Conservation (phyloP, 768 basidiomycete species). For the Amanita thiersii region DNA sequence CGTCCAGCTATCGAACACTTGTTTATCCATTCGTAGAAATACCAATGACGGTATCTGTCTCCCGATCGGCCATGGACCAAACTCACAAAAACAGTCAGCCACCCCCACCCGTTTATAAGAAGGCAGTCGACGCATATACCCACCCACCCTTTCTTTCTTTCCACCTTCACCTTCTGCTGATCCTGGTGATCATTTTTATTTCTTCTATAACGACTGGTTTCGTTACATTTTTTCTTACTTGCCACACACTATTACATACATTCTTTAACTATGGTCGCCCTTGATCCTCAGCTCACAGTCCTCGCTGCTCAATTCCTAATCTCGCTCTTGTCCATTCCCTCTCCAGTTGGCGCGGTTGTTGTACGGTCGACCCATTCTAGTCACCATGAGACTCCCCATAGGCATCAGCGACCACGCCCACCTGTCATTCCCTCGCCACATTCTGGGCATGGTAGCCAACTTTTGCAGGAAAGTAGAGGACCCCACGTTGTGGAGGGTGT, state of each 20-base stretch:
- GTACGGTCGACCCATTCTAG: constrained; percentile 5
- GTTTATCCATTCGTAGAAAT: too few relatives aligned
- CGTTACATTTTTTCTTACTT: constrained; percentile 3
- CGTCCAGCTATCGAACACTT: too few relatives aligned
- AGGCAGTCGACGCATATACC: background rate
- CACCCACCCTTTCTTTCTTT: constrained; percentile 5
- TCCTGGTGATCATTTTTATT: constrained; percentile 5
- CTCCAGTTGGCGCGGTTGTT: constrained; percentile 1
- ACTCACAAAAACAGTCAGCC: constrained; percentile 9
- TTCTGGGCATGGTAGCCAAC: too few relatives aligned
- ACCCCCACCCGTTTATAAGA: constrained; percentile 5
- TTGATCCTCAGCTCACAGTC: constrained; percentile 5
- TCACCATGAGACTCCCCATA: background rate
- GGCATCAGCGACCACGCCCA: background rate
- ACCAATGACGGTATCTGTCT: background rate
- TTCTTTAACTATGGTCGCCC: constrained; percentile 4
- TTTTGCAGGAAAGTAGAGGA: too few relatives aligned
- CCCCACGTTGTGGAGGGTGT: too few relatives aligned
- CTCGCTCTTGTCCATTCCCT: background rate
- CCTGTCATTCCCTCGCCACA: background rate
- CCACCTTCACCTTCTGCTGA: constrained; percentile 1
- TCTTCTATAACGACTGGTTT: constrained; percentile 8
- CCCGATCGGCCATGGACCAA: constrained; percentile 7
- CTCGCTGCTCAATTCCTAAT: constrained; percentile 6
- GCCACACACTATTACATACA: constrained; percentile 3